Percentiles rank a stretch among this genome's conserved stretches.
Conservation (phyloP, 164 flowering plant species). For the Stephania cephalantha region DNA sequence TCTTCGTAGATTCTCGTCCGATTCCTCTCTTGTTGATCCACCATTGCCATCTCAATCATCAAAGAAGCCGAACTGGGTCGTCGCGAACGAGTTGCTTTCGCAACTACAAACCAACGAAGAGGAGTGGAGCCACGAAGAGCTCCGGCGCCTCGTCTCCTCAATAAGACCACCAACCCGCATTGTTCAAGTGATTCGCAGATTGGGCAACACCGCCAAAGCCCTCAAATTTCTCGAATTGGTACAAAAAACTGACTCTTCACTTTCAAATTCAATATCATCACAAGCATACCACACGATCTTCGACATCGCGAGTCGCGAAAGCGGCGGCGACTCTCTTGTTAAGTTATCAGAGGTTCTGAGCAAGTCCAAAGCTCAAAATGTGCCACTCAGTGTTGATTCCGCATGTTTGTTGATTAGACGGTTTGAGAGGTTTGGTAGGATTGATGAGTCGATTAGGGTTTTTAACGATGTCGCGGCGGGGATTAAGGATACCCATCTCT, state of each 20-base stretch:
- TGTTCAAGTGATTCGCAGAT: conserved; percentile 27
- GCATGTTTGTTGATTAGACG: conserved; percentile 31
- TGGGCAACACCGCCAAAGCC: conserved; percentile 32
- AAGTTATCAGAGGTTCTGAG: conserved; percentile 29
- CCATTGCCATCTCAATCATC: background rate
- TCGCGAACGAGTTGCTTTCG: conserved; percentile 16
- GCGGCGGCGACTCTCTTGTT: conserved; percentile 17
- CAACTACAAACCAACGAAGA: conserved; percentile 28
- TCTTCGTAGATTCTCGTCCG: conserved; percentile 4
- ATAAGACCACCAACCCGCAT: conserved; percentile 16
- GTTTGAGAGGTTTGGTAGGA: conserved; percentile 35
- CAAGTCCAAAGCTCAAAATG: conserved; percentile 26
- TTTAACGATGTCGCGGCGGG: conserved; percentile 28
- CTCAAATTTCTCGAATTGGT: conserved; percentile 40
- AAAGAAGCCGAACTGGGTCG: background rate
- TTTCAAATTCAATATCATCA: conserved; percentile 17
- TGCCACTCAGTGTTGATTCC: conserved; percentile 33
- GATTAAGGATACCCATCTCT: conserved; percentile 27
- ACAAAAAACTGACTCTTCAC: background rate
- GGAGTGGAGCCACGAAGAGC: conserved; percentile 27
- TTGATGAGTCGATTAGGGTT: conserved; percentile 36
- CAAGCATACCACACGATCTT: conserved; percentile 41
- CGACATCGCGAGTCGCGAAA: conserved; percentile 39
- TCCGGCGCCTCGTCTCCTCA: conserved; percentile 32
- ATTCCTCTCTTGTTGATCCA: background rate